A percentile compares a stretch with the other conserved stretches of the same genome.
Evolutionary conservation across 1,284 basidiomycete species (phyloP).

Genomic region (Microbotryomycetes sp.): DNA sequence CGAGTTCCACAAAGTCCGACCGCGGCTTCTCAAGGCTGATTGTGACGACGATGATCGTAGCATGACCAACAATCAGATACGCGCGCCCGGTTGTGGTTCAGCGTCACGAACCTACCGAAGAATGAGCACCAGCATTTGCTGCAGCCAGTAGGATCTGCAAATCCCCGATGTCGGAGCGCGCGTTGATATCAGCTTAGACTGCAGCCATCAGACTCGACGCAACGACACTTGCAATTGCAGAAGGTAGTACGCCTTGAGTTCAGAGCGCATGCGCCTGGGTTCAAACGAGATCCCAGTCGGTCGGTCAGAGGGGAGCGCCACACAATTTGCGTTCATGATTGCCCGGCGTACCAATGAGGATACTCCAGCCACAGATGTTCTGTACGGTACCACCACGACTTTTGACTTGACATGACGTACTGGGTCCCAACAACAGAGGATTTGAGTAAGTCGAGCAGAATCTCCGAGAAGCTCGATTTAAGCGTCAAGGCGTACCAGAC

Average conservation of each 20-base stretch:
- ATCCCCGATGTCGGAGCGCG: slow-evolving; percentile 42
- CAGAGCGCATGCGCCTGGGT: slow-evolving; percentile 26
- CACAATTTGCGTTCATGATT: neutral
- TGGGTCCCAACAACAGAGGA: slow-evolving; percentile 38
- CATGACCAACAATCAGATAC: too few species aligned
- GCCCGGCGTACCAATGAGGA: slow-evolving; percentile 58
- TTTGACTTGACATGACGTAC: slow-evolving; percentile 78
- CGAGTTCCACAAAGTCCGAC: slow-evolving; percentile 46
- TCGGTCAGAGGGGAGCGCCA: neutral
- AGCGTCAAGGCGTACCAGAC: slow-evolving; percentile 55
- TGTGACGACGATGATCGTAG: too few species aligned
- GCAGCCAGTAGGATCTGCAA: slow-evolving; percentile 85
- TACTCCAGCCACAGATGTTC: slow-evolving; percentile 79
- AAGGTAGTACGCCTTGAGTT: slow-evolving; percentile 85
- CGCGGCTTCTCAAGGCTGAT: slow-evolving; percentile 44
- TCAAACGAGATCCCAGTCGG: neutral
- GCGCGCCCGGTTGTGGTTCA: neutral
- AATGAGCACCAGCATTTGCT: slow-evolving; percentile 82
- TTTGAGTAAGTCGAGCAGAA: neutral
- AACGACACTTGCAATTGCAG: slow-evolving; percentile 41
- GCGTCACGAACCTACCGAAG: slow-evolving; percentile 43
- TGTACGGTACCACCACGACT: slow-evolving; percentile 84
- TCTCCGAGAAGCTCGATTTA: neutral
- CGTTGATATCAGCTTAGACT: too few species aligned
- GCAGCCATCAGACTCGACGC: too few species aligned